Conservation (phyloP, 2,329 filamentous ascomycete genomes). For the Colletotrichum tamarilloi region DNA sequence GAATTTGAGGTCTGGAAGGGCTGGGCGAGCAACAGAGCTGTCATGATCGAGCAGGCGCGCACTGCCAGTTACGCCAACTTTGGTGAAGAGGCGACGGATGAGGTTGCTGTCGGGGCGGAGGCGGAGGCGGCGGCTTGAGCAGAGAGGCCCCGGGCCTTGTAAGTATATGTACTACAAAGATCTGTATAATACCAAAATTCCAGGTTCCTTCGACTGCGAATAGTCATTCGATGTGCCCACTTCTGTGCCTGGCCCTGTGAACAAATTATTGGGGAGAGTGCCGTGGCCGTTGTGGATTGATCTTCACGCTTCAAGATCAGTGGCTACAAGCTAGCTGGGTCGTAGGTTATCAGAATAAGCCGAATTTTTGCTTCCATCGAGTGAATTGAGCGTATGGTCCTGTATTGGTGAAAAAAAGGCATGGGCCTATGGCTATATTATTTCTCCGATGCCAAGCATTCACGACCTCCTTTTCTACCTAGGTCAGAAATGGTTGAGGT, state of each 20-base stretch:
- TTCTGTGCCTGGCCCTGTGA: too few relatives aligned
- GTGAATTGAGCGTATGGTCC: too few relatives aligned
- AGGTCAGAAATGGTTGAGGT: too few relatives aligned
- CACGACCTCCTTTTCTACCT: too few relatives aligned
- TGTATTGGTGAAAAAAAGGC: too few relatives aligned
- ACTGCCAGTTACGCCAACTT: slow-evolving; percentile 57
- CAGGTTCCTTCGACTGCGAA: neutral
- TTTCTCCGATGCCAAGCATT: too few relatives aligned
- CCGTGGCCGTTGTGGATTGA: too few relatives aligned
- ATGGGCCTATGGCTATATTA: too few relatives aligned
- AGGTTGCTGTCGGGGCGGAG: slow-evolving; percentile 26
- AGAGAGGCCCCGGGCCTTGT: neutral
- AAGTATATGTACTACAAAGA: slow-evolving; percentile 28
- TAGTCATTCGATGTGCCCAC: neutral
- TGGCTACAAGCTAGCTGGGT: too few relatives aligned
- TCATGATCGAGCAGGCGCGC: slow-evolving; percentile 51
- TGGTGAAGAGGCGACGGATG: slow-evolving; percentile 47
- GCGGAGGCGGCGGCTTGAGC: slow-evolving; percentile 34
- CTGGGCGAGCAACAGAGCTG: slow-evolving; percentile 72
- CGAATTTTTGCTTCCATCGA: too few relatives aligned
- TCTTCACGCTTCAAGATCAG: too few relatives aligned
- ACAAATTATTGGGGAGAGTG: neutral
- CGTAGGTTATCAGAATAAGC: too few relatives aligned
- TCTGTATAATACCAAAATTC: slow-evolving; percentile 37
- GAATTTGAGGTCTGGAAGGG: slow-evolving; percentile 86